Evolutionary conservation across 2,329 filamentous ascomycete genomes (phyloP).

Genomic region (Samsoniella hepiali): DNA sequence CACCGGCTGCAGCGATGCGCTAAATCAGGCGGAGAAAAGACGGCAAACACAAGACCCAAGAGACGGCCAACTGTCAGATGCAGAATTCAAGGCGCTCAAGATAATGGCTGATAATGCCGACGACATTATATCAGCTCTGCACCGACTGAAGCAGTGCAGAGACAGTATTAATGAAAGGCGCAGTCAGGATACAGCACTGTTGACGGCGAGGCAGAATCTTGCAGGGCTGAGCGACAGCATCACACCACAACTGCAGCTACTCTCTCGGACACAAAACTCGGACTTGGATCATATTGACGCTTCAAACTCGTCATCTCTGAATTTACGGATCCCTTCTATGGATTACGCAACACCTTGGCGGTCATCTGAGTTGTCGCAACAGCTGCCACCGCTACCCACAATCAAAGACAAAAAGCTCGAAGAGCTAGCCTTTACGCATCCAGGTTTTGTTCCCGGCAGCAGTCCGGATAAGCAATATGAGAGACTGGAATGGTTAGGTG

Average conservation of each 20-base stretch:
- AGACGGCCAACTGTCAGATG: not conserved
- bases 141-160: constrained; percentile 30
- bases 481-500: constrained; percentile 82
- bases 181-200: not conserved
- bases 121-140: constrained; percentile 37
- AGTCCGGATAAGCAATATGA: constrained; percentile 58
- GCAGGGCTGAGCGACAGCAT: not conserved
- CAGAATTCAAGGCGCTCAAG: constrained; percentile 26
- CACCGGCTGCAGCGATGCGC: not conserved
- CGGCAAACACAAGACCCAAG: constrained; percentile 8
- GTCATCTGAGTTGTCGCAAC: constrained; percentile 44
- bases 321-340: constrained; percentile 6
- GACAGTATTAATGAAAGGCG: not conserved
- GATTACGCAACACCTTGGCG: constrained; percentile 39
- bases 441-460: constrained; percentile 53
- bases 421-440: constrained; percentile 64
- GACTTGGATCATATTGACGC: not conserved
- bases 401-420: constrained; percentile 59
- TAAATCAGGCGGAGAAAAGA: not conserved
- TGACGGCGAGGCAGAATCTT: not conserved
- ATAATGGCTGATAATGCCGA: constrained; percentile 31
- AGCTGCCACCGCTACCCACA: constrained; percentile 57
- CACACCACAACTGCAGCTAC: not conserved
- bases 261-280: not conserved
- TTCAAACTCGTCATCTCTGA: not conserved